Evolutionary conservation across 2,329 filamentous ascomycete genomes (phyloP).

Genomic region (Penicillium concentricum): DNA sequence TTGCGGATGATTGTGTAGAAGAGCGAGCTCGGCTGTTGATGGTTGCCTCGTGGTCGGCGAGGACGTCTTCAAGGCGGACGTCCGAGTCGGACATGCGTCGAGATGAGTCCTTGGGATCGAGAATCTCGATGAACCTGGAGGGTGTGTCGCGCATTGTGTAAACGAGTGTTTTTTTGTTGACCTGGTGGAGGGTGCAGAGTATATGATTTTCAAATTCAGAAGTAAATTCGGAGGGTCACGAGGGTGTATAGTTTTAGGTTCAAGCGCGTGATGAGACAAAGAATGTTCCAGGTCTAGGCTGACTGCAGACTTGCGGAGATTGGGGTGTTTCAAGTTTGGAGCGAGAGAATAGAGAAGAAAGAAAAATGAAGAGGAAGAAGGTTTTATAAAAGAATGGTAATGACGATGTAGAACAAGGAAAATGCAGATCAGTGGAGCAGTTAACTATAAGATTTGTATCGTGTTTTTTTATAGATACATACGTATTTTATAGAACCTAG

Average conservation of each 20-base stretch:
- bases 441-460: not conserved
- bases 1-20: conserved; percentile 37
- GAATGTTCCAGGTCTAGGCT: conserved; percentile 14
- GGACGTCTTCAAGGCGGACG: conserved; percentile 45
- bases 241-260: not conserved
- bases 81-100: conserved; percentile 39
- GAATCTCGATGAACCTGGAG: conserved; percentile 46
- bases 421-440: conserved; percentile 6
- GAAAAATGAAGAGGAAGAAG: not conserved
- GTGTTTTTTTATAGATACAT: not conserved
- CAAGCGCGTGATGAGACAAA: conserved; percentile 16
- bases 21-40: conserved; percentile 35
- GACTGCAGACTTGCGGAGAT: conserved; percentile 1
- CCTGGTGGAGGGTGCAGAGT: not conserved
- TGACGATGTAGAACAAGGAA: not conserved
- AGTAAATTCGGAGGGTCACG: not conserved
- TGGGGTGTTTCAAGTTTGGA: conserved; percentile 3
- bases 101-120: conserved; percentile 37
- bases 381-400: conserved; percentile 5
- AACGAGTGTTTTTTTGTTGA: not conserved
- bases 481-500: not conserved
- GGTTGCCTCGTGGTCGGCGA: conserved; percentile 40
- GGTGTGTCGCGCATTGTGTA: conserved; percentile 35
- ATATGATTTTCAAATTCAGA: not conserved
- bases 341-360: conserved; percentile 1